Evolutionary conservation across 495 filamentous ascomycete genomes (phyloP).

Genomic region (Talaromyces trachyspermus): DNA sequence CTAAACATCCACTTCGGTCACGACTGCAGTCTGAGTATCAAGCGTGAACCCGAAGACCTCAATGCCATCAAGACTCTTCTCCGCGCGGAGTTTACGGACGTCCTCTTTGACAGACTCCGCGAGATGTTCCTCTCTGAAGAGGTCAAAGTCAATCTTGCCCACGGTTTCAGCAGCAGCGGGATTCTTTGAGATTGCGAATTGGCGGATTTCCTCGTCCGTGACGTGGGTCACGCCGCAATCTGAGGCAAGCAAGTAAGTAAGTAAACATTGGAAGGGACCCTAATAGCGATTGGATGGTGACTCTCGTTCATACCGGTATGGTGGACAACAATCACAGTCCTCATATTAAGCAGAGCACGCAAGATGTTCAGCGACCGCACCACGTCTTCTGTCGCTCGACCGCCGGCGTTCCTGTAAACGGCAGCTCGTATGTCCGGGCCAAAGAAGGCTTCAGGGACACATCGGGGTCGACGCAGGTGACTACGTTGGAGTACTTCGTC

Average conservation of each 20-base stretch:
- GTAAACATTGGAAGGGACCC: not conserved
- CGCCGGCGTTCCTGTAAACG: not conserved
- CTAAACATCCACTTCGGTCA: constrained; percentile 4
- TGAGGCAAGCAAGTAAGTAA: not conserved
- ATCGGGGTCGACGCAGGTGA: constrained; percentile 6
- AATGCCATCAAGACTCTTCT: not conserved
- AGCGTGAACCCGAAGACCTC: not conserved
- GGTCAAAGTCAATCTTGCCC: constrained; percentile 1
- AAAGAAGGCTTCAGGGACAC: constrained; percentile 3
- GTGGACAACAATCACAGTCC: constrained; percentile 1
- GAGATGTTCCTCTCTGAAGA: not conserved
- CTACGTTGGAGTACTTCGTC: not conserved
- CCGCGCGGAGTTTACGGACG: not conserved
- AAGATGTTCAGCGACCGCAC: not conserved
- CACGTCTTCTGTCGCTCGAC: not conserved
- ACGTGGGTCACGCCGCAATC: constrained; percentile 1
- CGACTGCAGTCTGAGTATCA: not conserved
- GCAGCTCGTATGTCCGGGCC: not conserved
- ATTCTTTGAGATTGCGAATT: not conserved
- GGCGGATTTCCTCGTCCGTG: not conserved
- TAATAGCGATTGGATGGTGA: not conserved
- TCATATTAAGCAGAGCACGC: not conserved
- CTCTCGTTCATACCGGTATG: not conserved
- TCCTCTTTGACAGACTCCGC: not conserved
- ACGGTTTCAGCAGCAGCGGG: not conserved